Evolutionary conservation across 1,139 yeast genomes (phyloP), one percentile per base, ranked within the genome.

Genomic region (Hyphopichia buzzinii): DNA sequence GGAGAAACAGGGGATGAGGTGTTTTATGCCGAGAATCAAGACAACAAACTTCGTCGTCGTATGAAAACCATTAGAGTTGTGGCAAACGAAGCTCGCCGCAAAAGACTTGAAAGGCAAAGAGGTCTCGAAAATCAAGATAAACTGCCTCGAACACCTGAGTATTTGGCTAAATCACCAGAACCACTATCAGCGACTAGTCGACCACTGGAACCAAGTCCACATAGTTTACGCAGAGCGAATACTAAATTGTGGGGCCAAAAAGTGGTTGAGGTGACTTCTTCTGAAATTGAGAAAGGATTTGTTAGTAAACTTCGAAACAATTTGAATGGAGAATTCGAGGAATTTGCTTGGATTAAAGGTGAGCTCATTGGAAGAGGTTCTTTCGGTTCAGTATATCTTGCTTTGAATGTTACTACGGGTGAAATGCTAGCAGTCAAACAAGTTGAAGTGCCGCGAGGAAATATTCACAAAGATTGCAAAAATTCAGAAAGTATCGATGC

Each of bases 351-450:
- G 99, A 86, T 94, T 36, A 89, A 89, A 56, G 99, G 99, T 70
- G 97, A 90, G 52, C 71, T 92, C 44, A 88, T 94, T 41, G 99
- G 99, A 1, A 79, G 90, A 41, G 99, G 99, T 0, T 90, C 97
- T 0, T 94, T 90, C 69, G 99, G 98, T n/a, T 83, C 87, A 30
- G 98, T 94, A 1, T 92, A 77, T 53, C 71, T 94, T 41, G 97
- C 96, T 1, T 72, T 94, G 52, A 94, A 94, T 58, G 94, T 89
- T 12, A 92, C 97, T 1, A 89, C 96, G 0, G 97, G 98, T 38
- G 99, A 94, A 52, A 90, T 94, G 96, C 82, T 94, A 64, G 99
- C 99, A 0, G 98, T 94, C 1, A 94, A 94, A 55, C 98, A 94
- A 57, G 97, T 92, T 4, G 81, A 77, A 35, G 84, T 84, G 4